Evolutionary conservation across 148 eudicot species (phyloP).

Genomic region (Salicornia ramosissima): DNA sequence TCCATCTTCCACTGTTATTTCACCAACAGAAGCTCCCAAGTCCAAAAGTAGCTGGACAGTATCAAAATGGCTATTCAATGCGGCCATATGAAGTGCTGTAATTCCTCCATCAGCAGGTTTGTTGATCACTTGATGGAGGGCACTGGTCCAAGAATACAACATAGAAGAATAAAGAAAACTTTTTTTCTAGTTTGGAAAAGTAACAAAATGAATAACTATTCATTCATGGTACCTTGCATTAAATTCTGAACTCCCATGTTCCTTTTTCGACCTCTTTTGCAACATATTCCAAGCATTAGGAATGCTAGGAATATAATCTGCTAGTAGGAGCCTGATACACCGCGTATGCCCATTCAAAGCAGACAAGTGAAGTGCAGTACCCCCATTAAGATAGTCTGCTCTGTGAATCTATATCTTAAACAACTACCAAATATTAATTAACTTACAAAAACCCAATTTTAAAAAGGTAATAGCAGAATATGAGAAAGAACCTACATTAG

Average conservation of each 20-base stretch:
- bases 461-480: not conserved
- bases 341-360: conserved; percentile 87
- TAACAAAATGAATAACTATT: not conserved
- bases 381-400: conserved; percentile 87
- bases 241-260: conserved; percentile 42
- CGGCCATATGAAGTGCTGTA: conserved; percentile 98
- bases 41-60: conserved; percentile 76
- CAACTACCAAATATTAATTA: conserved; percentile 4
- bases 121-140: conserved; percentile 62
- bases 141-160: conserved; percentile 32
- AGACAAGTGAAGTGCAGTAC: conserved; percentile 96
- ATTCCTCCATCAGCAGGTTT: conserved; percentile 89
- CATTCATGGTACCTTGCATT: conserved; percentile 46
- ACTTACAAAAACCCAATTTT: not conserved
- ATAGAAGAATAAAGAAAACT: not conserved
- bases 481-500: conserved; percentile 57
- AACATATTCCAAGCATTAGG: conserved; percentile 49
- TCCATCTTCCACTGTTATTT: conserved; percentile 82
- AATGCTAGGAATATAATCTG: conserved; percentile 85
- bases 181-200: conserved; percentile 6
- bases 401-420: conserved; percentile 60
- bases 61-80: conserved; percentile 80
- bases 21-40: conserved; percentile 70
- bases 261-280: conserved; percentile 40
- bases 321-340: conserved; percentile 78